These are phyloP conservation scores for Claviceps pazoutovae DNA, from an alignment of 2,329 filamentous ascomycete species.

Conservation along the genomic window DNA sequence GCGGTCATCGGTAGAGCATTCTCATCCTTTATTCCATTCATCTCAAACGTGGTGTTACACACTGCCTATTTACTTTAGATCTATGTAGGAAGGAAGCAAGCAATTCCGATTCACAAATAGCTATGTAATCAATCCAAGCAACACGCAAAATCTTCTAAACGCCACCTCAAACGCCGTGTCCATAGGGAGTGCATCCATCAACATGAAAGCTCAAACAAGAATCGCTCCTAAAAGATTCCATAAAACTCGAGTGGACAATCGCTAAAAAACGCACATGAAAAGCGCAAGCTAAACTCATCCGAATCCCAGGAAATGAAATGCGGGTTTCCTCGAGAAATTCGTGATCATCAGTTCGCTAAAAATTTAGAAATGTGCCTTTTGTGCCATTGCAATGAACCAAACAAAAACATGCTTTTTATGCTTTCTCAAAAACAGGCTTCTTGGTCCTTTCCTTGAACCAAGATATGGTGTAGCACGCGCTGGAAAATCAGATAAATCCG, in stretches of 20 bases:
- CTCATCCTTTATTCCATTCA: background rate
- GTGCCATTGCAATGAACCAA: conserved; percentile 2
- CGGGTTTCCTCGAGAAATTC: background rate
- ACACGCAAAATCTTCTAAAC: background rate
- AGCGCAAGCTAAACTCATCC: background rate
- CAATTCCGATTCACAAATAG: background rate
- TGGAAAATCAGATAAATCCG: conserved; percentile 9
- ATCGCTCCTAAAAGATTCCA: too few species aligned
- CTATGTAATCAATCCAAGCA: background rate
- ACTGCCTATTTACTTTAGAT: conserved; percentile 8
- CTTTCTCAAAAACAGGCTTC: background rate
- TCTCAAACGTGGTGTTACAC: conserved; percentile 8
- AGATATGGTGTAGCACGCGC: conserved; percentile 8
- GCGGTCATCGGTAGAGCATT: too few species aligned
- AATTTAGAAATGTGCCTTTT: background rate
- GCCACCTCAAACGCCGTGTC: conserved; percentile 6
- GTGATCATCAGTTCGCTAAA: background rate
- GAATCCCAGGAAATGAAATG: background rate
- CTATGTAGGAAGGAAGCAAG: conserved; percentile 4
- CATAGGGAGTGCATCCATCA: background rate
- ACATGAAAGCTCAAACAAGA: too few species aligned
- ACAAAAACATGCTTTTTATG: conserved; percentile 4
- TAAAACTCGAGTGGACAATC: too few species aligned
- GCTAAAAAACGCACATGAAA: background rate
- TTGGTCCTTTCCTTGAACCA: conserved; percentile 6